phyloP scores from a whole-genome alignment of 164 flowering plant genomes.

The Macadamia tetraphylla region DNA sequence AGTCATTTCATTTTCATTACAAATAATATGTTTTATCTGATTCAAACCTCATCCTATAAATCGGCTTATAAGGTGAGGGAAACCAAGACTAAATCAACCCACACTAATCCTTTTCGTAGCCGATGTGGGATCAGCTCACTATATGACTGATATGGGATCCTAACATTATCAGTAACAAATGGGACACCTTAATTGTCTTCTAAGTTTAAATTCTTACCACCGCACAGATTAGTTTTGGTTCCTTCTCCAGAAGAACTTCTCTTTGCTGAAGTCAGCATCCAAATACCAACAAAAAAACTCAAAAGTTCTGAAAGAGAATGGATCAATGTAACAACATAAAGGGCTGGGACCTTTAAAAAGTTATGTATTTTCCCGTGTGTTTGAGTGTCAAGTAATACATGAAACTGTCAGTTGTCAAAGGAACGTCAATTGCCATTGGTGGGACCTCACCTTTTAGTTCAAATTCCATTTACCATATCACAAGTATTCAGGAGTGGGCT shows the following conservation, averaged over 20 bases:
- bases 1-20: too few relatives aligned
- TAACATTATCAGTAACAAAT: too few relatives aligned
- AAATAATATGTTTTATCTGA: too few relatives aligned
- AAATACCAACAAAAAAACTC: background rate
- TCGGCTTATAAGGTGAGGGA: too few relatives aligned
- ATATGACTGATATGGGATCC: too few relatives aligned
- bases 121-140: too few relatives aligned
- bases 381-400: background rate
- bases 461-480: background rate
- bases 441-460: background rate
- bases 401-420: background rate
- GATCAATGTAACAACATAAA: background rate
- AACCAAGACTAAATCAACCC: too few relatives aligned
- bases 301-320: background rate
- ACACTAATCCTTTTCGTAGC: too few relatives aligned
- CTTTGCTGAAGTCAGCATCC: background rate
- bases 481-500: background rate
- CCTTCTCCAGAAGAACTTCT: background rate
- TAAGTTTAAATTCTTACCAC: too few relatives aligned
- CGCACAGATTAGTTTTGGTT: too few relatives aligned
- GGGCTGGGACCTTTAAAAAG: background rate
- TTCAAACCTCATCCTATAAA: too few relatives aligned
- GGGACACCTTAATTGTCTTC: too few relatives aligned
- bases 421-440: background rate
- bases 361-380: background rate